A percentile compares a stretch with the other conserved stretches of the same genome.
These are phyloP conservation scores for Mrakia hoshinonis DNA, from an alignment of 768 basidiomycete species.

Conservation along the genomic window DNA sequence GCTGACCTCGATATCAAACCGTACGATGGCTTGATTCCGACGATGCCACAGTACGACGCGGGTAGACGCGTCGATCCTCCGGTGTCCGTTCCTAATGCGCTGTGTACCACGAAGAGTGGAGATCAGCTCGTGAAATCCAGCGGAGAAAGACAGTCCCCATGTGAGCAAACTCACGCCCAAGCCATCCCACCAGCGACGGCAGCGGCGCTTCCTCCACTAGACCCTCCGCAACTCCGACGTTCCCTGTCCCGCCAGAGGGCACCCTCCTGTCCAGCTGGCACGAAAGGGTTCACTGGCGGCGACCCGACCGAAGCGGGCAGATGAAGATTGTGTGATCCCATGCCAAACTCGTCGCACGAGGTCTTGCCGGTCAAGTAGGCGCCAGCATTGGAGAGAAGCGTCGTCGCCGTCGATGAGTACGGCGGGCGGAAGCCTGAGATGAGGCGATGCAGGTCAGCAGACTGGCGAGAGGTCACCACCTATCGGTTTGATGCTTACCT, in stretches of 20 bases:
- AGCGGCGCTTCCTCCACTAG: conserved; percentile 90
- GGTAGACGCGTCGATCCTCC: conserved; percentile 90
- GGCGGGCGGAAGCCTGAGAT: conserved; percentile 61
- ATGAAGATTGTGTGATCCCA: conserved; percentile 81
- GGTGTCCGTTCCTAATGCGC: conserved; percentile 87
- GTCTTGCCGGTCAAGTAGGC: conserved; percentile 76
- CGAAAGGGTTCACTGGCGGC: conserved; percentile 21
- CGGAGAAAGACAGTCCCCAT: too few relatives aligned
- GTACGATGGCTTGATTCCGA: conserved; percentile 90
- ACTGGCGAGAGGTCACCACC: not conserved
- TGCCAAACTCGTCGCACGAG: conserved; percentile 96
- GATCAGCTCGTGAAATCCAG: not conserved
- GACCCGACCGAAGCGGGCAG: conserved; percentile 49
- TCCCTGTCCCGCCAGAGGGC: conserved; percentile 13
- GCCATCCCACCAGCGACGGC: conserved; percentile 80
- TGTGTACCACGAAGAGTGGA: conserved; percentile 39
- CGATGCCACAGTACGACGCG: conserved; percentile 84
- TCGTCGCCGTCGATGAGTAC: conserved; percentile 78
- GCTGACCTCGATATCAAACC: conserved; percentile 74
- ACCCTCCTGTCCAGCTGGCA: not conserved
- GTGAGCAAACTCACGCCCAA: conserved; percentile 73
- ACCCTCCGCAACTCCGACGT: conserved; percentile 50
- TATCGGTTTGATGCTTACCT: conserved; percentile 43
- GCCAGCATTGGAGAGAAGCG: conserved; percentile 53
- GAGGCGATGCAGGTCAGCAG: not conserved